A percentile compares a stretch with the other conserved stretches of the same genome.
phyloP scores from a whole-genome alignment of 192 early-diverging fungal species.

The Paraglomus occultum region DNA sequence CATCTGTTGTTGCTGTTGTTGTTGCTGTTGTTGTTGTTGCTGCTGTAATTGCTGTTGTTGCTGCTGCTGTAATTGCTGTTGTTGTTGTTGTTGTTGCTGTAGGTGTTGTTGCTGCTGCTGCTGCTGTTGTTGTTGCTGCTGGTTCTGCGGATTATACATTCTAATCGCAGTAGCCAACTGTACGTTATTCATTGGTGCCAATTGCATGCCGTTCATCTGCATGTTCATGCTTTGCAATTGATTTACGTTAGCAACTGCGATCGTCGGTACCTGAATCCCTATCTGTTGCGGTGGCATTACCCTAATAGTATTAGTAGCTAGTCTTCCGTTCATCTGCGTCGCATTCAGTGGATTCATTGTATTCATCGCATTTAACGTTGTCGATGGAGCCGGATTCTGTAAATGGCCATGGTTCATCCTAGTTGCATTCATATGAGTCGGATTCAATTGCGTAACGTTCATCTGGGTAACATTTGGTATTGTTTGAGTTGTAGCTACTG shows the following conservation, averaged over 20 bases:
- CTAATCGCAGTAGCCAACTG: background rate
- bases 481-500: no score
- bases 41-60: constrained; percentile 25
- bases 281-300: constrained; percentile 35
- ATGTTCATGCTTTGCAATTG: no score
- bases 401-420: no score
- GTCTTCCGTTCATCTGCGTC: no score
- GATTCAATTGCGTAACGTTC: no score
- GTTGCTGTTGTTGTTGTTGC: constrained; percentile 39
- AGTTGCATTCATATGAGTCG: no score
- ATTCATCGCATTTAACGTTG: no score
- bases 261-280: constrained; percentile 13
- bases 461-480: no score
- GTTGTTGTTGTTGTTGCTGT: background rate
- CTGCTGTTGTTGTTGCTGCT: constrained; percentile 24
- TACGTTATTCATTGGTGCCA: constrained; percentile 24
- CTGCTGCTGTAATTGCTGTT: constrained; percentile 35
- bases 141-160: constrained; percentile 30
- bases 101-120: constrained; percentile 13
- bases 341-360: no score
- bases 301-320: no score
- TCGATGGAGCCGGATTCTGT: no score
- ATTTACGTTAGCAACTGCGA: constrained; percentile 1
- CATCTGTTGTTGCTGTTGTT: constrained; percentile 13
- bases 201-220: background rate